phyloP scores from a whole-genome alignment of 1,139 yeast species.

The Lodderomyces pseudojiufengensis region DNA sequence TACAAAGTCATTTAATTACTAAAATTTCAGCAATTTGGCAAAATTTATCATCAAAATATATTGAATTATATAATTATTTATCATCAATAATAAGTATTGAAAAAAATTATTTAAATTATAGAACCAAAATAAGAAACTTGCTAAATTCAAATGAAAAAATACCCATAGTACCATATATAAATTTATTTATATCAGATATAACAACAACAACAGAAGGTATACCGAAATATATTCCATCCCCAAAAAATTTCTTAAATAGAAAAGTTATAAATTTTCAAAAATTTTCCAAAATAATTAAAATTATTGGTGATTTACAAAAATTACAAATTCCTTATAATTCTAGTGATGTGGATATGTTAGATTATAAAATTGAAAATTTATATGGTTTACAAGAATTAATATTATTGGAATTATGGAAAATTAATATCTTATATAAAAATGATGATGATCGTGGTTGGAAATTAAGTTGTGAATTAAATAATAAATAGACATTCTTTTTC shows the following conservation, averaged over 20 bases:
- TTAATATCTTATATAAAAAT: conserved; percentile 53
- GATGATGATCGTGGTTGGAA: conserved; percentile 73
- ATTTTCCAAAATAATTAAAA: conserved; percentile 67
- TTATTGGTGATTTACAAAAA: conserved; percentile 74
- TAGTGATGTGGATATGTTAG: background rate
- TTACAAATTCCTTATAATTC: conserved; percentile 60
- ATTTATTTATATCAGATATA: conserved; percentile 79
- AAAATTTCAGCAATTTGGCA: conserved; percentile 67
- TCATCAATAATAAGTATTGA: conserved; percentile 76
- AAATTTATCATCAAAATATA: conserved; percentile 62
- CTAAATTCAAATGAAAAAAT: conserved; percentile 43
- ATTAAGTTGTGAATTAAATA: conserved; percentile 50
- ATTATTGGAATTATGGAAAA: conserved; percentile 66
- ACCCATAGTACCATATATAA: conserved; percentile 84
- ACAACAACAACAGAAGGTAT: conserved; percentile 89
- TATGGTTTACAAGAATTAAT: conserved; percentile 61
- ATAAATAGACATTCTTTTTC: no score
- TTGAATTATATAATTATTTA: conserved; percentile 61
- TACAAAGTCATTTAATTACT: conserved; percentile 77
- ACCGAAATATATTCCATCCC: conserved; percentile 61
- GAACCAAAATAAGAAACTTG: conserved; percentile 62
- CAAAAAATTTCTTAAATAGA: conserved; percentile 54
- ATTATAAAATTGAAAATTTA: conserved; percentile 16
- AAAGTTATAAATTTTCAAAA: conserved; percentile 79
- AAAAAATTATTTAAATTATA: conserved; percentile 73